A percentile compares a stretch with the other conserved stretches of the same genome.
Conservation (phyloP, 352 stramenopile species). For the Pythium rishiriense region DNA sequence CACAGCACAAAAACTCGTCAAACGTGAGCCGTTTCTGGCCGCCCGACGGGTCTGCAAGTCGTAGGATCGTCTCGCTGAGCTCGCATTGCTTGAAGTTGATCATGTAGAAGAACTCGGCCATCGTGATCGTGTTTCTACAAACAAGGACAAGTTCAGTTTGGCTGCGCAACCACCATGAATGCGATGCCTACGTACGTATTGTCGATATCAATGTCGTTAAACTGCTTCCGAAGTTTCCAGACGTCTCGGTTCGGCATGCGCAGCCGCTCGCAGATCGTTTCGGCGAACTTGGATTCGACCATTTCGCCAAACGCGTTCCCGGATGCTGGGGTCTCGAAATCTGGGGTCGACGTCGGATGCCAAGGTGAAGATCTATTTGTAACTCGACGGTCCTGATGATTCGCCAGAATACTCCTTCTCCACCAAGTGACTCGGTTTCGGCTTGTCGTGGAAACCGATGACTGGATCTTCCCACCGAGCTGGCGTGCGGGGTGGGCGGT, state of each 20-base stretch:
- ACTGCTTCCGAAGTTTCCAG: background rate
- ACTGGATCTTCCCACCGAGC: background rate
- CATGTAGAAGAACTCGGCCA: background rate
- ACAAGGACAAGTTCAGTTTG: background rate
- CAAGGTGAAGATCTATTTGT: too few species aligned
- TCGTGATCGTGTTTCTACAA: constrained; percentile 1
- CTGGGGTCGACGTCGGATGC: background rate
- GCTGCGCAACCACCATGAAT: background rate
- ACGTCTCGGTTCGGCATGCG: background rate
- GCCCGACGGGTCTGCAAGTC: background rate
- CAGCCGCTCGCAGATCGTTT: background rate
- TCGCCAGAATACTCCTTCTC: too few species aligned
- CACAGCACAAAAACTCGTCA: constrained; percentile 1
- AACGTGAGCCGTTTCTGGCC: constrained; percentile 2
- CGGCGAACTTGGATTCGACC: background rate
- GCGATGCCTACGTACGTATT: background rate
- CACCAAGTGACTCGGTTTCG: background rate
- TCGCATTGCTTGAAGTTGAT: background rate
- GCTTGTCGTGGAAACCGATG: background rate
- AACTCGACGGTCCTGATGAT: too few species aligned
- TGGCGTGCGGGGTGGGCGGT: background rate
- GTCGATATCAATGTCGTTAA: constrained; percentile 5
- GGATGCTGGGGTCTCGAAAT: background rate
- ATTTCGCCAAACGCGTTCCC: background rate
- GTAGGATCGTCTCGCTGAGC: background rate